Evolutionary conservation across 2,329 filamentous ascomycete species (phyloP).

Genomic region (Arthrobotrys megalospora): DNA sequence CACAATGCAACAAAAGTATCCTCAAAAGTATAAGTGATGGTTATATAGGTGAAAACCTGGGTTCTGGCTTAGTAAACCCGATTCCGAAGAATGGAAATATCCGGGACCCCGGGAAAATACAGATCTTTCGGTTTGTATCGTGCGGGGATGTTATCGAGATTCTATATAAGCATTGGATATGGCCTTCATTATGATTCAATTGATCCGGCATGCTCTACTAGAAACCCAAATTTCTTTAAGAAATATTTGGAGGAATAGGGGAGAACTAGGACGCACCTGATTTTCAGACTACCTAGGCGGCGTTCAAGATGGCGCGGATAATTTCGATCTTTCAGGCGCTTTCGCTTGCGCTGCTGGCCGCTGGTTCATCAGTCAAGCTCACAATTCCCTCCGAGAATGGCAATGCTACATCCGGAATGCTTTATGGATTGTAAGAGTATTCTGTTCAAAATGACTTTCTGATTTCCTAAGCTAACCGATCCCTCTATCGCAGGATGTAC

Average conservation of each 20-base stretch:
- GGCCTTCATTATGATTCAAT: not conserved
- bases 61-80: no score
- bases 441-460: no score
- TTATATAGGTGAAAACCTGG: not conserved
- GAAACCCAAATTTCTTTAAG: not conserved
- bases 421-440: conserved; percentile 35
- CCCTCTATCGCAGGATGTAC: conserved; percentile 61
- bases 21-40: not conserved
- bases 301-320: conserved; percentile 8
- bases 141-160: not conserved
- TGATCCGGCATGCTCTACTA: not conserved
- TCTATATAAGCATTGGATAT: conserved; percentile 6
- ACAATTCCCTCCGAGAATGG: conserved; percentile 45
- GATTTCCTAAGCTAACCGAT: not conserved
- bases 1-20: not conserved
- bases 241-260: not conserved
- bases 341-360: conserved; percentile 4
- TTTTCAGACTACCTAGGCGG: no score
- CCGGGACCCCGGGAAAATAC: not conserved
- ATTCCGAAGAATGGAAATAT: not conserved
- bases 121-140: not conserved
- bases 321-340: conserved; percentile 10
- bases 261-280: not conserved
- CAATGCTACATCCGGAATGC: conserved; percentile 38
- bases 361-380: conserved; percentile 23